Conservation (phyloP, 495 filamentous ascomycete species). For the Penicillium turbatum region DNA sequence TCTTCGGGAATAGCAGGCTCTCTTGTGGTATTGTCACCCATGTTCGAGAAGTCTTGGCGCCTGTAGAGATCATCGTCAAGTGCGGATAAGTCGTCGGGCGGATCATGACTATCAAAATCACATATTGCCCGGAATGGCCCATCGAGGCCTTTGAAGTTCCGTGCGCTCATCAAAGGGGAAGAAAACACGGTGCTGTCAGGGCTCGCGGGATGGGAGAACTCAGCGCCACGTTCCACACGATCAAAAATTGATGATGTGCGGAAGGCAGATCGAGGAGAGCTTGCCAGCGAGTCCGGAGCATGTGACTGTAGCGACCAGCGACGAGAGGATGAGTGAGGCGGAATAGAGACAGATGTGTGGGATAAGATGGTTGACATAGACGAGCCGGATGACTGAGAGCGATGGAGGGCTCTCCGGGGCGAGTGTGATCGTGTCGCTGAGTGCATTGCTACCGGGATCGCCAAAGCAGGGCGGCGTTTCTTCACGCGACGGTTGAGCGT, state of each 20-base stretch:
- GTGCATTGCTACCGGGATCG: conserved; percentile 55
- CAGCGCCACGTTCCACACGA: conserved; percentile 48
- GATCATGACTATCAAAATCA: conserved; percentile 19
- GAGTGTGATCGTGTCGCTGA: conserved; percentile 45
- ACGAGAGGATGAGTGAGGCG: conserved; percentile 42
- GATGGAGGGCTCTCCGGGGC: conserved; percentile 39
- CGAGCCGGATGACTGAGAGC: conserved; percentile 43
- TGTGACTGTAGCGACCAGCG: conserved; percentile 68
- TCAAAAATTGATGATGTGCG: conserved; percentile 78
- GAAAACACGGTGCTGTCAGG: conserved; percentile 65
- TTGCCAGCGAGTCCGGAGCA: conserved; percentile 68
- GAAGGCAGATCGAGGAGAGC: conserved; percentile 72
- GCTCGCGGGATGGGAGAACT: conserved; percentile 66
- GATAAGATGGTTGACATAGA: conserved; percentile 56
- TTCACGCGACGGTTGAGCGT: conserved; percentile 53
- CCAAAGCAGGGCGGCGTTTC: conserved; percentile 59
- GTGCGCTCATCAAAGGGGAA: conserved; percentile 35
- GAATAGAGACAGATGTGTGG: conserved; percentile 59
- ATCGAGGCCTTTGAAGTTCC: conserved; percentile 52
- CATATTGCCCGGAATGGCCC: conserved; percentile 47
- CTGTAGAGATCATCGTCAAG: conserved; percentile 27
- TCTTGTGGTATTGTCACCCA: conserved; percentile 14
- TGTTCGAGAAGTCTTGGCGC: conserved; percentile 8
- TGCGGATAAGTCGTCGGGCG: conserved; percentile 7
- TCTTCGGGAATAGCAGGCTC: conserved; percentile 43